phyloP scores from a whole-genome alignment of 2,329 filamentous ascomycete species.

The Pseudogymnoascus sp. region DNA sequence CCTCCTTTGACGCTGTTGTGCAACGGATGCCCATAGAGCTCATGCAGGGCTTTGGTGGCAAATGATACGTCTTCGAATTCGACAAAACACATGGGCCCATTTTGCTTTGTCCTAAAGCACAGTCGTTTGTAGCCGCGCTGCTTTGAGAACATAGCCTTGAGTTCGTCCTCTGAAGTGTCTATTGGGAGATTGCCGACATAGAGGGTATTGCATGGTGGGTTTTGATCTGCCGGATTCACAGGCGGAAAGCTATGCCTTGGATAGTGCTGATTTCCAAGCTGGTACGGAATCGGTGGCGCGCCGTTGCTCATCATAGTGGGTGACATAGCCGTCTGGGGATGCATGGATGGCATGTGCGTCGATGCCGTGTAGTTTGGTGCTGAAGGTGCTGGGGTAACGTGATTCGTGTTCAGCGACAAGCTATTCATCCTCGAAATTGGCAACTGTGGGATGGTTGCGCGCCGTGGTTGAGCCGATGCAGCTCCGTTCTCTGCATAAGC shows the following conservation, averaged over 20 bases:
- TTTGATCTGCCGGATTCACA: constrained; percentile 89
- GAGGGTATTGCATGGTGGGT: constrained; percentile 93
- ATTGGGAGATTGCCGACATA: constrained; percentile 96
- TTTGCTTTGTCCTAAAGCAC: constrained; percentile 88
- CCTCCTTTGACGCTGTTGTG: constrained; percentile 92
- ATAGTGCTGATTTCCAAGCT: constrained; percentile 48
- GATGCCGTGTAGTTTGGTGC: constrained; percentile 16
- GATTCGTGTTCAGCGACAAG: constrained; percentile 63
- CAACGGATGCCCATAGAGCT: constrained; percentile 77
- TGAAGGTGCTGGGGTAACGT: constrained; percentile 30
- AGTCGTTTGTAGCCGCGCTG: constrained; percentile 92
- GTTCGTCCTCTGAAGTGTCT: constrained; percentile 87
- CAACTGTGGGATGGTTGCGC: constrained; percentile 63
- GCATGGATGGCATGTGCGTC: constrained; percentile 25
- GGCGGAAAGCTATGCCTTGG: constrained; percentile 65
- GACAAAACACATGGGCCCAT: constrained; percentile 97
- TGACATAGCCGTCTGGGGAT: constrained; percentile 38
- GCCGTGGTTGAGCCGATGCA: constrained; percentile 44
- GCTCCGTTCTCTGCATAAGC: constrained; percentile 66
- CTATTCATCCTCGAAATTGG: constrained; percentile 59
- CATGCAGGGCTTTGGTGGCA: constrained; percentile 81
- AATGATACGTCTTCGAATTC: constrained; percentile 93
- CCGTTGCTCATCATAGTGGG: constrained; percentile 43
- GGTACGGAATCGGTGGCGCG: constrained; percentile 39
- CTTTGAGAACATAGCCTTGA: constrained; percentile 88